Conservation (phyloP, 202 grass and related monocot genomes). For the Hordeum pubiflorum region DNA sequence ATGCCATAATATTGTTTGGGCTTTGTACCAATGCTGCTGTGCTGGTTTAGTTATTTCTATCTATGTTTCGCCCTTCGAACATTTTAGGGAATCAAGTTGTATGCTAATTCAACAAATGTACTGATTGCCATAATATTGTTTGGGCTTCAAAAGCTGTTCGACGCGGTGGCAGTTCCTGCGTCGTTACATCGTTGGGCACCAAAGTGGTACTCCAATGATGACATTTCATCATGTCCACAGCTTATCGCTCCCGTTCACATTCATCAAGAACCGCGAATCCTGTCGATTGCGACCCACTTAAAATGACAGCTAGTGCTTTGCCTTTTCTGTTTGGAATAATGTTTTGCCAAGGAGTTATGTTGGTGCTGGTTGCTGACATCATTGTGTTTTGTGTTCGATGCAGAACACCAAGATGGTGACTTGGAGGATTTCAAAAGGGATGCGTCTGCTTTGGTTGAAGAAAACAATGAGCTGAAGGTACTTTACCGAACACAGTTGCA, state of each 20-base stretch:
- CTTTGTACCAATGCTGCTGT: not conserved
- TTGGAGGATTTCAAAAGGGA: slow-evolving; percentile 42
- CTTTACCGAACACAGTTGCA: not conserved
- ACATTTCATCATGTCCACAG: not conserved
- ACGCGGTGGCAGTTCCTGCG: not conserved
- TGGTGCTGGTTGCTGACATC: not conserved
- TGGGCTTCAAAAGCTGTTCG: not conserved
- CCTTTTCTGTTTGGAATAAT: not conserved
- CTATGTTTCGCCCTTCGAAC: not conserved
- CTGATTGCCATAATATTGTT: no score
- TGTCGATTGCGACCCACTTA: not conserved
- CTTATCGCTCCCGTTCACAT: not conserved
- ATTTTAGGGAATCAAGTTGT: not conserved
- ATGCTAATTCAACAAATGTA: not conserved
- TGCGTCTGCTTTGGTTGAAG: slow-evolving; percentile 38
- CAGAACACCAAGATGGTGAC: slow-evolving; percentile 50
- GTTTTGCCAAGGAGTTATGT: not conserved
- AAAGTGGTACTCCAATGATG: not conserved
- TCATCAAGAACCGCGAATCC: not conserved
- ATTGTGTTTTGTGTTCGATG: slow-evolving; percentile 16
- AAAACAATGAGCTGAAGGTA: slow-evolving; percentile 70
- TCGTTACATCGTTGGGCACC: not conserved
- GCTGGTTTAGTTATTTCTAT: not conserved
- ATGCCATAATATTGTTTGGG: not conserved
- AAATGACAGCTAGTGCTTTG: not conserved